phyloP scores from a whole-genome alignment of 129 eudicot species.

The Tanacetum coccineum region DNA sequence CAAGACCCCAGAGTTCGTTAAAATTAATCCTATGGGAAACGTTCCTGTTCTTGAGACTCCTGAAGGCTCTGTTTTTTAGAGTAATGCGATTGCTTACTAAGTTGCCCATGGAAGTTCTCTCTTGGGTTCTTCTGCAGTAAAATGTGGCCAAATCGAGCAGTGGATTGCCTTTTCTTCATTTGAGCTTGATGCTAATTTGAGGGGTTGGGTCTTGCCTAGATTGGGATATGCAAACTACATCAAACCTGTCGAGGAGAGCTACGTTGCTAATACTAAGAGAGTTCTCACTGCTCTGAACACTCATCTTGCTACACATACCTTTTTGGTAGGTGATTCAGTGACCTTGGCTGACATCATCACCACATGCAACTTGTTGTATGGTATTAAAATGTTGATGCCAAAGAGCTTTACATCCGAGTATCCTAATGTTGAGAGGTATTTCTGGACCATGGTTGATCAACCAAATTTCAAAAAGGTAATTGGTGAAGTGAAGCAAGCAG shows the following conservation, averaged over 20 bases:
- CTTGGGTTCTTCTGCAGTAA: slow-evolving; percentile 65
- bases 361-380: slow-evolving; percentile 53
- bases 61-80: slow-evolving; percentile 78
- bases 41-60: slow-evolving; percentile 92
- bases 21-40: slow-evolving; percentile 93
- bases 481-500: slow-evolving; percentile 61
- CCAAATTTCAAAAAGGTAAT: slow-evolving; percentile 60
- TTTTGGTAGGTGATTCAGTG: too few relatives aligned
- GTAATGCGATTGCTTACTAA: slow-evolving; percentile 94
- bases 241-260: too few relatives aligned
- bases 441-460: slow-evolving; percentile 84
- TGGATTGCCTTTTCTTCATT: slow-evolving; percentile 61
- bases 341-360: too few relatives aligned
- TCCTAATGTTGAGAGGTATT: too few relatives aligned
- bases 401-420: slow-evolving; percentile 69
- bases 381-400: slow-evolving; percentile 48
- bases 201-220: too few relatives aligned
- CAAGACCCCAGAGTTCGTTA: slow-evolving; percentile 73
- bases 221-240: too few relatives aligned
- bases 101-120: slow-evolving; percentile 59
- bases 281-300: too few relatives aligned
- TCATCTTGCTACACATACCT: too few relatives aligned
- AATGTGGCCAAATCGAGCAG: slow-evolving; percentile 64
- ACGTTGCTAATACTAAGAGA: too few relatives aligned
- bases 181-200: too few relatives aligned